Conservation (phyloP, 2,329 filamentous ascomycete genomes). For the Neonectria faginata region DNA sequence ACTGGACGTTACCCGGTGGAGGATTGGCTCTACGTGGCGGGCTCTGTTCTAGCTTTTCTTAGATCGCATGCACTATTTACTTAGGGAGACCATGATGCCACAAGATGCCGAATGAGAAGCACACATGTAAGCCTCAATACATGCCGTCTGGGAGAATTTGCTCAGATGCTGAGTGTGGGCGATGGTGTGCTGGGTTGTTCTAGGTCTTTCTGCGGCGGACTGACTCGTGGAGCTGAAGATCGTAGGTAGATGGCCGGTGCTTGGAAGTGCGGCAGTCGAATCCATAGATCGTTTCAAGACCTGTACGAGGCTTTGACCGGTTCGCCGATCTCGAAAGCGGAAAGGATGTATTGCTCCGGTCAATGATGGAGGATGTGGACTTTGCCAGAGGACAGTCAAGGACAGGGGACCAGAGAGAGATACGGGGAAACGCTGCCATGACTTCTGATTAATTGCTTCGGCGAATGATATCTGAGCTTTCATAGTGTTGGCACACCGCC, state of each 20-base stretch:
- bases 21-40: neutral
- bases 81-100: neutral
- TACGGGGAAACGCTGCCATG: neutral
- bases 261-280: neutral
- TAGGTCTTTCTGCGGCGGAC: neutral
- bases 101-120: slow-evolving; percentile 1
- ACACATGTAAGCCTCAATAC: slow-evolving; percentile 6
- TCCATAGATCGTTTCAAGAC: slow-evolving; percentile 15
- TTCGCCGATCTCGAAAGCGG: slow-evolving; percentile 6
- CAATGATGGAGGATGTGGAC: slow-evolving; percentile 1
- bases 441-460: neutral
- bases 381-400: neutral
- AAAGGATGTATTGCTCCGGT: slow-evolving; percentile 10
- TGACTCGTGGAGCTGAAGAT: neutral
- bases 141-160: neutral
- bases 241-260: slow-evolving; percentile 9
- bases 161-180: neutral
- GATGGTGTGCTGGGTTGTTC: slow-evolving; percentile 3
- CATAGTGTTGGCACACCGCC: neutral
- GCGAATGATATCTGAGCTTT: neutral
- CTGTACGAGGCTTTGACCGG: slow-evolving; percentile 19
- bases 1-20: slow-evolving; percentile 9
- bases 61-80: slow-evolving; percentile 9
- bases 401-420: neutral
- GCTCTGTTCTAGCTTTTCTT: neutral